A percentile compares a stretch with the other conserved stretches of the same genome.
These are phyloP conservation scores for Tilletia caries DNA, from an alignment of 1,284 basidiomycete species.

Conservation along the genomic window DNA sequence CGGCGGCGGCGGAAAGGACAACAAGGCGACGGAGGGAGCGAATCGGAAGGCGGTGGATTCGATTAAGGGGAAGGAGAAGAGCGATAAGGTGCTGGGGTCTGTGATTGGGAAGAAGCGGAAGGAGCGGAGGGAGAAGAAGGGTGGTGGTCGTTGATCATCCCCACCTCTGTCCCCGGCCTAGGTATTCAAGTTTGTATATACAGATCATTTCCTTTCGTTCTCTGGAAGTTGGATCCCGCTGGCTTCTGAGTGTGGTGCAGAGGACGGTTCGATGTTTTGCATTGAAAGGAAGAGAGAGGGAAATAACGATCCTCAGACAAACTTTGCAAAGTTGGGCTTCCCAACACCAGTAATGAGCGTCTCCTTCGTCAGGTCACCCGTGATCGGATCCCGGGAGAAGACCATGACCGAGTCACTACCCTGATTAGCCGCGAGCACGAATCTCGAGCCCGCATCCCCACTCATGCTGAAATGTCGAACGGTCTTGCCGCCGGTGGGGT, in stretches of 20 bases:
- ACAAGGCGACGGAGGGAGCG: background rate
- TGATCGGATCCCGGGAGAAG: constrained; percentile 21
- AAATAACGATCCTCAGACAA: background rate
- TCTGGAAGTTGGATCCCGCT: too few relatives aligned
- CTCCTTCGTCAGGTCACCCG: constrained; percentile 13
- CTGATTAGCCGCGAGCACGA: constrained; percentile 35
- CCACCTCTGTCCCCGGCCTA: constrained; percentile 32
- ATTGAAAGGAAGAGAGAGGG: too few relatives aligned
- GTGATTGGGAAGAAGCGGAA: constrained; percentile 50
- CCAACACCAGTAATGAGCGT: constrained; percentile 17
- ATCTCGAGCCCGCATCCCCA: constrained; percentile 24
- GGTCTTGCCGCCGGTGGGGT: constrained; percentile 31
- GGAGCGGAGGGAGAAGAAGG: constrained; percentile 24
- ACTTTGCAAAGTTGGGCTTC: background rate
- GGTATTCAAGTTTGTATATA: too few relatives aligned
- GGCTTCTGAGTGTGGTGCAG: too few relatives aligned
- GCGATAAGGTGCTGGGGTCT: constrained; percentile 28
- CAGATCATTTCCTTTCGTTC: too few relatives aligned
- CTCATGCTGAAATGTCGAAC: constrained; percentile 32
- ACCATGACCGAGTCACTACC: constrained; percentile 30
- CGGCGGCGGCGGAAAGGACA: background rate
- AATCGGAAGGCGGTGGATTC: constrained; percentile 12
- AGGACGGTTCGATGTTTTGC: too few relatives aligned
- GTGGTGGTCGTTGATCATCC: constrained; percentile 19
- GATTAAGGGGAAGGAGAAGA: constrained; percentile 21